Conservation (phyloP, 2,329 filamentous ascomycete species). For the Aspergillus sp. region DNA sequence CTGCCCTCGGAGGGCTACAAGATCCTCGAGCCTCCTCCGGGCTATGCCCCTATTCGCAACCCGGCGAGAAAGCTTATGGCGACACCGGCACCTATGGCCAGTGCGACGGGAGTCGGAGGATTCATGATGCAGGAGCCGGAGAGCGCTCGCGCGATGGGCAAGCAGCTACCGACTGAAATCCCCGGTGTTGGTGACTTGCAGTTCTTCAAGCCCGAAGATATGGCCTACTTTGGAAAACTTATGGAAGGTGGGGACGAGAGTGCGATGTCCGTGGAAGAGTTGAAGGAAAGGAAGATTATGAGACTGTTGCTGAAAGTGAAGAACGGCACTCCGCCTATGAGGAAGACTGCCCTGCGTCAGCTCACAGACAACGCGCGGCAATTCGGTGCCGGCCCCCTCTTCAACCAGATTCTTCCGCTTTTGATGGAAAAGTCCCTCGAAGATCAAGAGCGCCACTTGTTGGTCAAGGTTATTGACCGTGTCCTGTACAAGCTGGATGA, state of each 20-base stretch:
- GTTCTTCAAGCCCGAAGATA: slow-evolving; percentile 98
- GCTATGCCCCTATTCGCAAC: slow-evolving; percentile 81
- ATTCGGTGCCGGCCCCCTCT: slow-evolving; percentile 90
- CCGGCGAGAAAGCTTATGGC: slow-evolving; percentile 73
- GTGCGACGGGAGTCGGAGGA: slow-evolving; percentile 66
- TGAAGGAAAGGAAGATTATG: slow-evolving; percentile 99
- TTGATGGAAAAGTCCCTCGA: slow-evolving; percentile 98
- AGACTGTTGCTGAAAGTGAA: slow-evolving; percentile 94
- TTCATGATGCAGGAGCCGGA: slow-evolving; percentile 99
- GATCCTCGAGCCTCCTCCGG: slow-evolving; percentile 83
- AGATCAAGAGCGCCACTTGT: slow-evolving; percentile 94
- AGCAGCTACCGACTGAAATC: slow-evolving; percentile 91
- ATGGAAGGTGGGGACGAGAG: slow-evolving; percentile 94
- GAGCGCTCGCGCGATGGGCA: slow-evolving; percentile 76
- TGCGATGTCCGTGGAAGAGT: slow-evolving; percentile 84
- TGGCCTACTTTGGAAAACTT: slow-evolving; percentile 97
- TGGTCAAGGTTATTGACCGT: slow-evolving; percentile 98
- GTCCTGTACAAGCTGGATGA: slow-evolving; percentile 98
- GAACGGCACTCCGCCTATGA: slow-evolving; percentile 97
- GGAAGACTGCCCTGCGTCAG: slow-evolving; percentile 95
- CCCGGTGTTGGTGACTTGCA: slow-evolving; percentile 93
- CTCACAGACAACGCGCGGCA: slow-evolving; percentile 96
- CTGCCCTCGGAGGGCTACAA: slow-evolving; percentile 92
- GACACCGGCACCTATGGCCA: slow-evolving; percentile 65
- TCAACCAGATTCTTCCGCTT: slow-evolving; percentile 94